Conservation (phyloP, 164 flowering plant genomes). For the Kingdonia uniflora region DNA sequence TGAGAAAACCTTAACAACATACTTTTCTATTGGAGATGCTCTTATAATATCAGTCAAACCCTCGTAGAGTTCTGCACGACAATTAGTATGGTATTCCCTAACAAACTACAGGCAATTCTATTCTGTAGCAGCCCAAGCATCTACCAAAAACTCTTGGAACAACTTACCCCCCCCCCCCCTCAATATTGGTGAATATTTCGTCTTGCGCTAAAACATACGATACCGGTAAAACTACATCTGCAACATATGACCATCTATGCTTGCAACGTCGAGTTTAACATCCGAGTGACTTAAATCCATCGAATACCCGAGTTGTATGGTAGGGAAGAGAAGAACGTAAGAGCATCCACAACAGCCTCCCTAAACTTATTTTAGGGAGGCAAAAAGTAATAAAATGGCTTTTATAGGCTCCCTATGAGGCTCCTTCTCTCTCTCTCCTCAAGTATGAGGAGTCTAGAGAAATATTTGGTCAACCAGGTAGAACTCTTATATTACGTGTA, state of each 20-base stretch:
- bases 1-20: no score
- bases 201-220: background rate
- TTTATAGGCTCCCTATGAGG: no score
- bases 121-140: slow-evolving; percentile 2
- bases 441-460: no score
- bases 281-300: background rate
- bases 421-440: no score
- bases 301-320: background rate
- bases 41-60: background rate
- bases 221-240: background rate
- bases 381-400: no score
- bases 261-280: background rate
- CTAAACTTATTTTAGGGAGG: no score
- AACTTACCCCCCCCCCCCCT: background rate
- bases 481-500: no score
- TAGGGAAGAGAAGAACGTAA: background rate
- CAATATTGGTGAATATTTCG: slow-evolving; percentile 1
- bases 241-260: background rate
- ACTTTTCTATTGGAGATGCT: no score
- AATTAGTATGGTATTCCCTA: background rate
- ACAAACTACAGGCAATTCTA: background rate
- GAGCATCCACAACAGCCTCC: no score
- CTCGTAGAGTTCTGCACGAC: background rate
- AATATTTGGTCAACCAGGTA: no score
- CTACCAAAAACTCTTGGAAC: slow-evolving; percentile 1